Evolutionary conservation across 768 basidiomycete species (phyloP).

Genomic region (Auriscalpium microsporum): DNA sequence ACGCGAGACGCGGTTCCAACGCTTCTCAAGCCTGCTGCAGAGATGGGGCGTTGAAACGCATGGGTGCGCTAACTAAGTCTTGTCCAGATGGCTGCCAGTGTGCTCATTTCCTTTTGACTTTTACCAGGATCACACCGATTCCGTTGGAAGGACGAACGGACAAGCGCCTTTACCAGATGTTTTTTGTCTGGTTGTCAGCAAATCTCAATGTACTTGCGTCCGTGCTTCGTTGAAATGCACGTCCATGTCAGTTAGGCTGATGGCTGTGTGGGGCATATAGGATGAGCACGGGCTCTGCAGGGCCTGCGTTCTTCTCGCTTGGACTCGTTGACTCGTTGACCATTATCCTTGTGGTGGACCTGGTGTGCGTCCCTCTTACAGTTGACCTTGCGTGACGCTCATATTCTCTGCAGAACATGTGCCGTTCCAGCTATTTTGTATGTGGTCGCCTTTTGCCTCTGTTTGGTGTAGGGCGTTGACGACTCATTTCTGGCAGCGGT

Average conservation of each 20-base stretch:
- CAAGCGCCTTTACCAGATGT: constrained; percentile 53
- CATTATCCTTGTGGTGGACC: constrained; percentile 34
- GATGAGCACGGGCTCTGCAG: constrained; percentile 41
- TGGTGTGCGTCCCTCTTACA: constrained; percentile 27
- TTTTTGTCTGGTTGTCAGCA: constrained; percentile 66
- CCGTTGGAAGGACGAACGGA: constrained; percentile 42
- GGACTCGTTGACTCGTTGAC: constrained; percentile 34
- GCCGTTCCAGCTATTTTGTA: constrained; percentile 32
- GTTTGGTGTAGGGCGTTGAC: neutral
- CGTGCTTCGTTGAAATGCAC: constrained; percentile 3
- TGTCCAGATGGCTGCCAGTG: neutral
- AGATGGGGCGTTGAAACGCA: constrained; percentile 34
- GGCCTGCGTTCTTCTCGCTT: constrained; percentile 42
- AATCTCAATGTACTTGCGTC: constrained; percentile 58
- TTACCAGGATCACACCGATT: constrained; percentile 44
- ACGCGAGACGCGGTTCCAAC: constrained; percentile 2
- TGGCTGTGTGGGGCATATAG: constrained; percentile 16
- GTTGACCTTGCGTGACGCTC: neutral
- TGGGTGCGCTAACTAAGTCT: constrained; percentile 21
- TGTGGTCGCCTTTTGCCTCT: constrained; percentile 1
- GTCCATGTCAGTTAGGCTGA: neutral
- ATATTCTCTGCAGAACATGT: constrained; percentile 22
- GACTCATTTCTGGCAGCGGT: constrained; percentile 22
- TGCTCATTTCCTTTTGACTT: neutral
- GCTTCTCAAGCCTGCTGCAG: constrained; percentile 22